Percentiles rank a stretch among this genome's conserved stretches.
Evolutionary conservation across 2,329 filamentous ascomycete species (phyloP).

Genomic region (Apiospora sp.): DNA sequence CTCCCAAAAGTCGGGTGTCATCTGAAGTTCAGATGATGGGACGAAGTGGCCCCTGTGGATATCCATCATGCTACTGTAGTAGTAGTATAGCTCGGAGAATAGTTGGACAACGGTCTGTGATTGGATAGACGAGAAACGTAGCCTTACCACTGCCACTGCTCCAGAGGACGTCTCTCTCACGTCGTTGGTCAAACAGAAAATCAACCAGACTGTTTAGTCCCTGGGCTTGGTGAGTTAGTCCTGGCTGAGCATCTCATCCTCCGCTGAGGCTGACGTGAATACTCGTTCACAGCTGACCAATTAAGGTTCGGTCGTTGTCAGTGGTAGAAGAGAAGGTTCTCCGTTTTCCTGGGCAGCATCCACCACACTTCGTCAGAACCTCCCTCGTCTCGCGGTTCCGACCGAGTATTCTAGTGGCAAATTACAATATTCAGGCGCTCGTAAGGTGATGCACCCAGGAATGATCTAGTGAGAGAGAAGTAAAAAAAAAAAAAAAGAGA

Average conservation of each 20-base stretch:
- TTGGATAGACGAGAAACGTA: neutral
- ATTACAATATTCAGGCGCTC: neutral
- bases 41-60: slow-evolving; percentile 10
- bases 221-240: neutral
- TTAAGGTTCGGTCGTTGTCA: slow-evolving; percentile 15
- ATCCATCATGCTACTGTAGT: neutral
- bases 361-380: slow-evolving; percentile 16
- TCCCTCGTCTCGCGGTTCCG: slow-evolving; percentile 9
- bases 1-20: neutral
- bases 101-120: neutral
- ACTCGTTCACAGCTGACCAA: slow-evolving; percentile 7
- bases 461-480: neutral
- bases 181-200: slow-evolving; percentile 2
- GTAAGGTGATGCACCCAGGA: neutral
- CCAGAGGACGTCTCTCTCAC: slow-evolving; percentile 6
- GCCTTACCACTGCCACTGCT: neutral
- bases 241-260: slow-evolving; percentile 4
- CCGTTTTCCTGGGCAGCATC: slow-evolving; percentile 1
- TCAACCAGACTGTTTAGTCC: neutral
- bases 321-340: neutral
- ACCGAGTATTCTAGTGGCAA: slow-evolving; percentile 8
- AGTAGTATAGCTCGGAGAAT: slow-evolving; percentile 15
- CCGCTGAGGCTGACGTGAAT: slow-evolving; percentile 10
- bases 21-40: slow-evolving; percentile 15
- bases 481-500: neutral